A percentile compares a stretch with the other conserved stretches of the same genome.
phyloP scores from a whole-genome alignment of 768 basidiomycete species.

The Boletus edulis region DNA sequence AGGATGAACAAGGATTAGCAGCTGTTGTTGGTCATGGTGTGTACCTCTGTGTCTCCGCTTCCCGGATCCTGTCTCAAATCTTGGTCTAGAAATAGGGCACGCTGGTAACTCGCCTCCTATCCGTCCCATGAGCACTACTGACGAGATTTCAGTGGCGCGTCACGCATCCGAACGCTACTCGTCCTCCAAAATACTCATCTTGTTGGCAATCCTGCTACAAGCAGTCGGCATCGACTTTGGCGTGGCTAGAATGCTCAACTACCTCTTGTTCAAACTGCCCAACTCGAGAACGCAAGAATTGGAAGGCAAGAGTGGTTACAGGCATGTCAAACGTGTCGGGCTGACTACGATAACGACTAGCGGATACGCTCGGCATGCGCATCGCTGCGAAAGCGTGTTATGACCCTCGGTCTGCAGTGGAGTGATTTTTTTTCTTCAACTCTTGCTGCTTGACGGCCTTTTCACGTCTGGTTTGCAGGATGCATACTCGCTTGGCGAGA shows the following conservation, averaged over 20 bases:
- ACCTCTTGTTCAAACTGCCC: slow-evolving; percentile 65
- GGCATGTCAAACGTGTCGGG: not conserved
- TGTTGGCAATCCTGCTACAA: slow-evolving; percentile 41
- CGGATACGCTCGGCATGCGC: slow-evolving; percentile 81
- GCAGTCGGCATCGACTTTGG: slow-evolving; percentile 55
- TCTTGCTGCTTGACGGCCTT: not conserved
- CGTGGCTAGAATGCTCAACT: slow-evolving; percentile 46
- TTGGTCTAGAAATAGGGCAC: slow-evolving; percentile 70
- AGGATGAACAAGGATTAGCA: slow-evolving; percentile 79
- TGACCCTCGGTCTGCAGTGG: slow-evolving; percentile 72
- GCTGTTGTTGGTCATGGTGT: slow-evolving; percentile 82
- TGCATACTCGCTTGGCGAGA: slow-evolving; percentile 67
- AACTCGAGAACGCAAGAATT: slow-evolving; percentile 80
- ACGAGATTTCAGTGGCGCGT: slow-evolving; percentile 46
- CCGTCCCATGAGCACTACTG: not conserved
- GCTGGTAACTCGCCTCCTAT: slow-evolving; percentile 42
- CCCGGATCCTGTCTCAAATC: not conserved
- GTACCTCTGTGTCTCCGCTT: not conserved
- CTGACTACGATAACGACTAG: slow-evolving; percentile 36
- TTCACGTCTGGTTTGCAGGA: slow-evolving; percentile 37
- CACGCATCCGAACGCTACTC: slow-evolving; percentile 53
- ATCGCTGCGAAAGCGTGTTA: slow-evolving; percentile 86
- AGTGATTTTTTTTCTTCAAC: slow-evolving; percentile 38
- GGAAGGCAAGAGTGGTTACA: slow-evolving; percentile 52
- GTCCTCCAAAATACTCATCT: slow-evolving; percentile 38